Evolutionary conservation across 1,284 basidiomycete genomes (phyloP), one percentile per base, ranked within the genome.

Genomic region (Ceratobasidium theobromae): DNA sequence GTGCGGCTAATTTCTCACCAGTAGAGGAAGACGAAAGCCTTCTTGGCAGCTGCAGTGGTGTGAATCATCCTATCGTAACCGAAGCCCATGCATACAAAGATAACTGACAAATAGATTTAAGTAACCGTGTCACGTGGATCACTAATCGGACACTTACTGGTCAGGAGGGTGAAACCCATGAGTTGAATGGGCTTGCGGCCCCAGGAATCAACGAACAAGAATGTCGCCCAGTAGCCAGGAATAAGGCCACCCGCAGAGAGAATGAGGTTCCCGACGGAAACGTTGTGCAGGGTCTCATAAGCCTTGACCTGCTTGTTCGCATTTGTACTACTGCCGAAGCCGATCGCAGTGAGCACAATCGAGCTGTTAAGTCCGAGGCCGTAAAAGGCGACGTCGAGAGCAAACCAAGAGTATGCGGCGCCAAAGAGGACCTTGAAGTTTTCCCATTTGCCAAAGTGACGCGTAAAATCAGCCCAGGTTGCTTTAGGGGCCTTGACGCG

Each of bases 341-440:
- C 82, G 74, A 83, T 82, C 49, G 79, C 77, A 21, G 72, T 67
- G 46, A 84, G 77, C 65, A 84, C 81, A 73, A 86, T 86, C 52
- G 84, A 83, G 5, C 86, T 87, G 79, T 93, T 93, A 66, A 93
- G 80, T 66, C 89, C 88, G 46, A 93, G 82, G 68, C 91, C 91
- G 76, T 93, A 92, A 79, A 94, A 94, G 30, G 76, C 77, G 67
- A 79, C 75, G 70, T 90, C 89, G 41, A 89, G 80, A 1, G 89
- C 87, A 70, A 93, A 92, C 91, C 91, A 93, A 12, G 82, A 84
- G 72, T 83, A 87, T 0, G 83, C 72, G 3, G 81, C 79, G 16
- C 65, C 69, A 40, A 70, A 49, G 51, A 82, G 75, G 60, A 80
- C 73, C 73, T 80, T 80, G 69, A 74, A 74, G 74, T 82, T 78